Conservation (phyloP, 805 yeast genomes). For the Ascoidea rubescens region DNA sequence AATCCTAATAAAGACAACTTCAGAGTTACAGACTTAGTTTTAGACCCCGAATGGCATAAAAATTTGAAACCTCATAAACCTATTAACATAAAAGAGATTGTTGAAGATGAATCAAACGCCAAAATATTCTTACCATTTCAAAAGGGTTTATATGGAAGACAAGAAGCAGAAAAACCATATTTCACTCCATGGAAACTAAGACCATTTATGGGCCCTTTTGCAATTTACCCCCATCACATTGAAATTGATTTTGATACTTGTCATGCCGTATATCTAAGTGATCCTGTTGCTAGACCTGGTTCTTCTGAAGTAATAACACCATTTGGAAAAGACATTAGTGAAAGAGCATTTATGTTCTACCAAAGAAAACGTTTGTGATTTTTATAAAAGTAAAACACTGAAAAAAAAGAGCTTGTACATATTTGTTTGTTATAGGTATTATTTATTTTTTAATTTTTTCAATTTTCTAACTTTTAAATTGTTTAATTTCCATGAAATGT, state of each 20-base stretch:
- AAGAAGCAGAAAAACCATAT: conserved; percentile 63
- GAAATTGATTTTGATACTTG: conserved; percentile 86
- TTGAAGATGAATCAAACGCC: conserved; percentile 36
- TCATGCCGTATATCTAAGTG: conserved; percentile 92
- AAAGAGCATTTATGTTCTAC: conserved; percentile 92
- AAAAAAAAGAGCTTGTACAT: neutral
- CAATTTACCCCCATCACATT: conserved; percentile 81
- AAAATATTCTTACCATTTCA: conserved; percentile 73
- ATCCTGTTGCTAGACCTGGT: conserved; percentile 95
- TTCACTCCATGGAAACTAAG: conserved; percentile 97
- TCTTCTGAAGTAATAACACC: conserved; percentile 93
- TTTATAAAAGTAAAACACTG: neutral
- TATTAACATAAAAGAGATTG: conserved; percentile 29
- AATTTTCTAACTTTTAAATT: too few species aligned
- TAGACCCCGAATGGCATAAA: conserved; percentile 37
- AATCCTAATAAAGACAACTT: neutral
- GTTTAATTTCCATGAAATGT: too few species aligned
- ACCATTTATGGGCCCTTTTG: conserved; percentile 85
- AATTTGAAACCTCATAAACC: conserved; percentile 27
- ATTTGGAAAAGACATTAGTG: conserved; percentile 66
- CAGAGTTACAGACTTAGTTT: conserved; percentile 19
- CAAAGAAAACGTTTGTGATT: conserved; percentile 42
- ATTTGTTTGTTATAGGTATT: too few species aligned
- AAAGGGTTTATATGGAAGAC: conserved; percentile 60
- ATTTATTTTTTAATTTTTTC: too few species aligned